Evolutionary conservation across 2,329 filamentous ascomycete species (phyloP).

Genomic region (Westerdykella sp.): DNA sequence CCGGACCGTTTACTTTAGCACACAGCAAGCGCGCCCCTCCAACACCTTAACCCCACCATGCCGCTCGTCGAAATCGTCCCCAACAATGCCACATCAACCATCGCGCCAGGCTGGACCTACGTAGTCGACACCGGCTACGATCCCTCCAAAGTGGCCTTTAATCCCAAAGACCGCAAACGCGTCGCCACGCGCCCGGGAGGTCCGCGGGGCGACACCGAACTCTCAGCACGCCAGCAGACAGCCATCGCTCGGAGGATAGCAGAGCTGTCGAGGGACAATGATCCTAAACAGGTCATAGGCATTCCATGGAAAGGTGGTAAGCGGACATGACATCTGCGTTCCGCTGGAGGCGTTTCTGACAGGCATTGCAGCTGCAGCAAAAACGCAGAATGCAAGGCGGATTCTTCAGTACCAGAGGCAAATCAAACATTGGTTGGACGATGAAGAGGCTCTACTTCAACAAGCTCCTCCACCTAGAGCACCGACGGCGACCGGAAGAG

Average conservation of each 20-base stretch:
- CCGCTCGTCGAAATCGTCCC: constrained; percentile 78
- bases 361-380: constrained; percentile 25
- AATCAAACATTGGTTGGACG: constrained; percentile 75
- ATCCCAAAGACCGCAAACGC: constrained; percentile 59
- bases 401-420: constrained; percentile 77
- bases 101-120: constrained; percentile 86
- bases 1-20: too few species aligned
- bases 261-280: constrained; percentile 71
- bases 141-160: constrained; percentile 49
- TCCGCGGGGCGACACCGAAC: constrained; percentile 48
- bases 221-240: constrained; percentile 74
- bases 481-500: constrained; percentile 8
- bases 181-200: constrained; percentile 43
- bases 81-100: constrained; percentile 53
- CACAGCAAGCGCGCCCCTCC: not conserved
- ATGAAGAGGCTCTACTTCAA: constrained; percentile 59
- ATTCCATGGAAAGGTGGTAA: constrained; percentile 25
- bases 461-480: constrained; percentile 16
- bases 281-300: constrained; percentile 44
- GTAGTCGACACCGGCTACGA: constrained; percentile 67
- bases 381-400: constrained; percentile 61
- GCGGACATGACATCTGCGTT: not conserved
- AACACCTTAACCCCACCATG: constrained; percentile 36
- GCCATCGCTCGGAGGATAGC: constrained; percentile 77
- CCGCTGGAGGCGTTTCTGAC: constrained; percentile 1